Conservation (phyloP, 202 grass and related monocot genomes). For the Zoysia matrella region DNA sequence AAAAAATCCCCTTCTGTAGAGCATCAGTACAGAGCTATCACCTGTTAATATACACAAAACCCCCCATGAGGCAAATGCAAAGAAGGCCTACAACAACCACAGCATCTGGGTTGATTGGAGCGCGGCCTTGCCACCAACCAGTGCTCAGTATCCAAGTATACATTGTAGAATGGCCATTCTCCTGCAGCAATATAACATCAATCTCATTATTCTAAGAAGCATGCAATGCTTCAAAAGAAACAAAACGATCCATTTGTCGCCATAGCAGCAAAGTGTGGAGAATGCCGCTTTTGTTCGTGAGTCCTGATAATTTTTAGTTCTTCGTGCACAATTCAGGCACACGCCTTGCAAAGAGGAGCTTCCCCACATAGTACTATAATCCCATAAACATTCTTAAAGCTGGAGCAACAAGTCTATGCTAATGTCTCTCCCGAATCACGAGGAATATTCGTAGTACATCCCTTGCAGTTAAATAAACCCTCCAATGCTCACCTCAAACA, state of each 20-base stretch:
- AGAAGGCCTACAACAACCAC: constrained; percentile 72
- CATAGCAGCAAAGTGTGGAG: not conserved
- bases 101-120: constrained; percentile 83
- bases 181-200: constrained; percentile 41
- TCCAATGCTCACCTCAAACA: constrained; percentile 73
- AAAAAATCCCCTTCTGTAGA: not conserved
- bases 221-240: not conserved
- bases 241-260: not conserved
- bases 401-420: not conserved
- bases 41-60: constrained; percentile 88
- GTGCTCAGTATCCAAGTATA: constrained; percentile 82
- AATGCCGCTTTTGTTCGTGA: not conserved
- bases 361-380: not conserved
- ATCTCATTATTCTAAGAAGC: constrained; percentile 4
- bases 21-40: constrained; percentile 21
- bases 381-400: not conserved
- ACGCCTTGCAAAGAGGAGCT: too few species aligned
- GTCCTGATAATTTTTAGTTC: not conserved
- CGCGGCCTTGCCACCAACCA: constrained; percentile 79
- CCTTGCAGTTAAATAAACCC: not conserved
- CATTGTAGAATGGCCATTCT: constrained; percentile 75
- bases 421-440: not conserved
- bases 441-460: not conserved
- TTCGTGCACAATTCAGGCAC: not conserved
- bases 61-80: constrained; percentile 64